Percentiles rank a stretch among this genome's conserved stretches.
phyloP scores from a whole-genome alignment of 768 basidiomycete genomes.

The Suillus ampliporus region DNA sequence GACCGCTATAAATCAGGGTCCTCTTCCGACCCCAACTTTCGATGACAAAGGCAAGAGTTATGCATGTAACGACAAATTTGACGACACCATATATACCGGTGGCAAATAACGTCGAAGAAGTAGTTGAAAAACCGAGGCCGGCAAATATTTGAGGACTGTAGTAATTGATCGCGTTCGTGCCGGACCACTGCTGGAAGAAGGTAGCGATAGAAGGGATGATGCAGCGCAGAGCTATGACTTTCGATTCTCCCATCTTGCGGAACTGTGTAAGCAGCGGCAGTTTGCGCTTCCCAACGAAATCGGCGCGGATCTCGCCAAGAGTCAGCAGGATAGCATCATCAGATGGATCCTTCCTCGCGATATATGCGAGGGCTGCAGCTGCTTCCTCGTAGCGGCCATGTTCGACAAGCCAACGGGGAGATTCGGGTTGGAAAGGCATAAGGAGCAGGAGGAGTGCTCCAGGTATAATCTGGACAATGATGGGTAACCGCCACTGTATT shows the following conservation, averaged over 20 bases:
- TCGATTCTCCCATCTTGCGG: constrained; percentile 40
- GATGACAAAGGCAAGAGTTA: constrained; percentile 43
- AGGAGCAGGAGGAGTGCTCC: constrained; percentile 40
- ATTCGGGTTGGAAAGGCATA: constrained; percentile 47
- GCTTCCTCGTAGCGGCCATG: constrained; percentile 41
- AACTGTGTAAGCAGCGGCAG: constrained; percentile 33
- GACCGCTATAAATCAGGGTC: constrained; percentile 41
- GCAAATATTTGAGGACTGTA: constrained; percentile 45
- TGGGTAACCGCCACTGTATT: constrained; percentile 44
- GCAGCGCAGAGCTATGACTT: constrained; percentile 34
- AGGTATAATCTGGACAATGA: constrained; percentile 47
- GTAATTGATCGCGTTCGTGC: constrained; percentile 49
- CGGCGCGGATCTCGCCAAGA: constrained; percentile 41
- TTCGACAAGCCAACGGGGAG: constrained; percentile 48
- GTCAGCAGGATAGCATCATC: constrained; percentile 37
- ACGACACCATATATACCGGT: constrained; percentile 49
- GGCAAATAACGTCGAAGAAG: constrained; percentile 40
- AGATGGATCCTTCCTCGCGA: constrained; percentile 25
- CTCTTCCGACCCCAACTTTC: constrained; percentile 46
- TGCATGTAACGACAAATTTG: constrained; percentile 38
- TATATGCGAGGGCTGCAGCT: constrained; percentile 36
- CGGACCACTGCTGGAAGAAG: constrained; percentile 47
- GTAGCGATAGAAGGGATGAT: constrained; percentile 39
- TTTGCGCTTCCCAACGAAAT: constrained; percentile 38
- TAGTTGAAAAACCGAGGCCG: constrained; percentile 39